phyloP scores from a whole-genome alignment of 176 grass and related monocot species.

The Zoysia japonica region DNA sequence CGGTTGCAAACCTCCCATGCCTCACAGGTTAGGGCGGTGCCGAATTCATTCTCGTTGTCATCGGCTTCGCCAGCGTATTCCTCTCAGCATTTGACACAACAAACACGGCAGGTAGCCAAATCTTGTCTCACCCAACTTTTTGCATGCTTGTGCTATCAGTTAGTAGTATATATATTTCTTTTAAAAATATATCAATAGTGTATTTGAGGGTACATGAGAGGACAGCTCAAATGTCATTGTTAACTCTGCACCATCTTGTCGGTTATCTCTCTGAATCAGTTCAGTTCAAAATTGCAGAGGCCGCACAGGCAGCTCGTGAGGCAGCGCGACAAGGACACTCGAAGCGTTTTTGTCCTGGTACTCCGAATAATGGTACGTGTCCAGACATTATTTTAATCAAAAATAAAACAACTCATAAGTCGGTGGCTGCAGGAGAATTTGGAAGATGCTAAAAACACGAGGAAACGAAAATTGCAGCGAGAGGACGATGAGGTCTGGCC shows the following conservation, averaged over 20 bases:
- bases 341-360: constrained; percentile 13
- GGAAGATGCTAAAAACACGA: constrained; percentile 32
- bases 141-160: constrained; percentile 7
- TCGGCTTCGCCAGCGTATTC: background rate
- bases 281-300: background rate
- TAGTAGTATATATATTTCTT: background rate
- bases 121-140: constrained; percentile 4
- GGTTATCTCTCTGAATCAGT: constrained; percentile 31
- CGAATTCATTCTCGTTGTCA: background rate
- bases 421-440: constrained; percentile 28
- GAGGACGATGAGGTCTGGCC: background rate
- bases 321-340: constrained; percentile 36
- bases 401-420: constrained; percentile 17
- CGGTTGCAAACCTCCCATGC: background rate
- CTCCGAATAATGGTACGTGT: constrained; percentile 14
- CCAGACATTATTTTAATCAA: background rate
- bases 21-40: background rate
- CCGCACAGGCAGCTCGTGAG: constrained; percentile 46
- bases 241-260: constrained; percentile 27
- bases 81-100: constrained; percentile 15
- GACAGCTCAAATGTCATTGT: constrained; percentile 47
- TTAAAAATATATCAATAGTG: background rate
- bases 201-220: constrained; percentile 14
- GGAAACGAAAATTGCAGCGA: constrained; percentile 26
- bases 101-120: background rate